These are phyloP conservation scores for Dothidotthia symphoricarpi DNA, from an alignment of 2,329 filamentous ascomycete species.

Conservation along the genomic window DNA sequence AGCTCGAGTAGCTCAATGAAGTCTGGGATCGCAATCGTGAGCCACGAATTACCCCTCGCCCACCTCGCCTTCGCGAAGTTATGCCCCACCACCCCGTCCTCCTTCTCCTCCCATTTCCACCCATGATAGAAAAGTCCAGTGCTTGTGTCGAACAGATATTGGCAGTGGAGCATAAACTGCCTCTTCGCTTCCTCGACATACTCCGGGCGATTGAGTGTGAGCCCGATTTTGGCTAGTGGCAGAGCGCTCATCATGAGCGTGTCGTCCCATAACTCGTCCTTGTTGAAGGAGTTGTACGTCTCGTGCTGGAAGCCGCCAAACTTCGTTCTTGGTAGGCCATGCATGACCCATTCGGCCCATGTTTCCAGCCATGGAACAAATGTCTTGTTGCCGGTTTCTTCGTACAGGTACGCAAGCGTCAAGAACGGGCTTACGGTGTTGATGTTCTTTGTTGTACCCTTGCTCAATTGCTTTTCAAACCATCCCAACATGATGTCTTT, in stretches of 20 bases:
- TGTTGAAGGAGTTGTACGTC: conserved; percentile 69
- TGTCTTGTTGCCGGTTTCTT: conserved; percentile 65
- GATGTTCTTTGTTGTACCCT: conserved; percentile 80
- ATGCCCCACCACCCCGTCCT: conserved; percentile 51
- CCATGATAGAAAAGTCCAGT: conserved; percentile 79
- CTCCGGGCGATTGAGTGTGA: conserved; percentile 65
- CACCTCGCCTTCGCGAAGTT: conserved; percentile 58
- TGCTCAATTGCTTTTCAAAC: conserved; percentile 67
- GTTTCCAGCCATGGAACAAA: conserved; percentile 76
- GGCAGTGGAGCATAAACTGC: conserved; percentile 74
- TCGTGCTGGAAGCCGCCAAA: conserved; percentile 74
- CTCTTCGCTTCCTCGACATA: conserved; percentile 76
- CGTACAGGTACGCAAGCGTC: conserved; percentile 74
- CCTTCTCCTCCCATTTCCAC: conserved; percentile 69
- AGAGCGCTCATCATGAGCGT: conserved; percentile 87
- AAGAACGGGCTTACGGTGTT: conserved; percentile 80
- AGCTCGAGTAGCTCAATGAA: conserved; percentile 72
- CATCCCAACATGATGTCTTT: conserved; percentile 69
- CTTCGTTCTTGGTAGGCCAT: conserved; percentile 69
- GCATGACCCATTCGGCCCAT: conserved; percentile 81
- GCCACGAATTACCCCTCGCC: conserved; percentile 67
- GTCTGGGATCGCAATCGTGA: conserved; percentile 81
- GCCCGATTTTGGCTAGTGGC: conserved; percentile 76
- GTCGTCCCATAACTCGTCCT: conserved; percentile 79
- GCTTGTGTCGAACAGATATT: conserved; percentile 71